Conservation (phyloP, 257 asterid species). For the Nemophila menziesii region DNA sequence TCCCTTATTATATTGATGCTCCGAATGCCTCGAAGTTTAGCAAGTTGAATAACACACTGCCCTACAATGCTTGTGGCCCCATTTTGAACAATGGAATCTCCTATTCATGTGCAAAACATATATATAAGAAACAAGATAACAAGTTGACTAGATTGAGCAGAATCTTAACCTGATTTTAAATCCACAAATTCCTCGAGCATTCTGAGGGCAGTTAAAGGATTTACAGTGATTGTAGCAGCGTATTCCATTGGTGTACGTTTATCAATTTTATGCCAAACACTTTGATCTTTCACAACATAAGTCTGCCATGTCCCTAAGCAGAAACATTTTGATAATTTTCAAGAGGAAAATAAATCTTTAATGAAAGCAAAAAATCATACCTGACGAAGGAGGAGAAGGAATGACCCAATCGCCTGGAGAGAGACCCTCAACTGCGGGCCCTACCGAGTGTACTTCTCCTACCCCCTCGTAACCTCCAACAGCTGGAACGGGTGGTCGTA, state of each 20-base stretch:
- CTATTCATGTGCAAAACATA: conserved; percentile 31
- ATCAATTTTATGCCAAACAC: conserved; percentile 69
- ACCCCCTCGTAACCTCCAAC: conserved; percentile 97
- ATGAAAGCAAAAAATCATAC: conserved; percentile 15
- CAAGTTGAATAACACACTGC: conserved; percentile 90
- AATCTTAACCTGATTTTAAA: conserved; percentile 58
- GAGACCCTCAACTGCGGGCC: conserved; percentile 59
- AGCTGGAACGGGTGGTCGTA: conserved; percentile 87
- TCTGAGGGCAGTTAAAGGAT: conserved; percentile 84
- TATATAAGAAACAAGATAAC: conserved; percentile 11
- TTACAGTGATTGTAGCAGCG: conserved; percentile 81
- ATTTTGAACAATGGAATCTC: conserved; percentile 85
- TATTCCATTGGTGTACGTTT: conserved; percentile 69
- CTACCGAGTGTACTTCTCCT: conserved; percentile 77
- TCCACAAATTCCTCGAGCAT: conserved; percentile 88
- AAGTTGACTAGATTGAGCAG: conserved; percentile 1
- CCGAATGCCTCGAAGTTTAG: conserved; percentile 61
- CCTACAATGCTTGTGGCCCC: conserved; percentile 99
- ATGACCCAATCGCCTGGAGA: conserved; percentile 83
- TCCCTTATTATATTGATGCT: conserved; percentile 76
- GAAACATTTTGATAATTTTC: conserved; percentile 2
- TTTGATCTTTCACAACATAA: conserved; percentile 70
- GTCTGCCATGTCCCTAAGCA: conserved; percentile 95
- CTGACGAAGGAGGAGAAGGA: conserved; percentile 90
- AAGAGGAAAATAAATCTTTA: not conserved